Base-by-base conservation (phyloP, 495 filamentous ascomycete genomes). In the Amorphotheca resinae region DNA sequence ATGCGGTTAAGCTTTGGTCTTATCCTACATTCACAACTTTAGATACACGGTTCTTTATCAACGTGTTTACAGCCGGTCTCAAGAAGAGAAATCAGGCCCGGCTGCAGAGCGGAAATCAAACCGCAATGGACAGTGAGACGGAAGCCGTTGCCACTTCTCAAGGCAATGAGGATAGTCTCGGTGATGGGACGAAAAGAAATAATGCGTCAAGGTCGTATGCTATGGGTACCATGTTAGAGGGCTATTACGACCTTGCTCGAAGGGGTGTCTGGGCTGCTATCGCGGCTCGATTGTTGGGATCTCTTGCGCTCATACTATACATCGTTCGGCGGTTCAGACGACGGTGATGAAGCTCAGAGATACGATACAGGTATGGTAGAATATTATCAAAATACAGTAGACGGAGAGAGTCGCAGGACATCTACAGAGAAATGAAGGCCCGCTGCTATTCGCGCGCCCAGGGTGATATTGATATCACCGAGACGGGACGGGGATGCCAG, bases 11-110 rank as follows among this genome's bases (percentile, higher is more conserved):
- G 32, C 44, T 81, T 21, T 87, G 80, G 80, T 67, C 67, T 15
- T 84, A 80, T 53, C 83, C 83, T 0, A 84, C 79, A 7, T 87
- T 87, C 55, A 81, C 80, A 2, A 64, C 76, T 4, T 67, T 64
- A 28, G 82, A 86, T 58, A 59, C 85, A 6, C 63, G 70, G 2
- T 56, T 77, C 31, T 61, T 77, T 26, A 64, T 83, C 22, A 76
- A 70, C 60, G 38, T 79, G 9, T 49, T 84, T 42, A 82, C 80
- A 1, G 74, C 72, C 50, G 54, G 57, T 15, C 69, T 85, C 45
- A 73, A 77, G 20, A 69, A 68, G 42, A 65, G 64, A 44, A 82
- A 82, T 51, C 57, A 64, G 48, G 57, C 62, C 6, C 67, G 65
- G 38, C 59, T 66, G 16, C 60, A 58, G 15, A 50, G 48, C 26